Evolutionary conservation across 148 eudicot genomes (phyloP).

Genomic region (Camellia granthamiana): DNA sequence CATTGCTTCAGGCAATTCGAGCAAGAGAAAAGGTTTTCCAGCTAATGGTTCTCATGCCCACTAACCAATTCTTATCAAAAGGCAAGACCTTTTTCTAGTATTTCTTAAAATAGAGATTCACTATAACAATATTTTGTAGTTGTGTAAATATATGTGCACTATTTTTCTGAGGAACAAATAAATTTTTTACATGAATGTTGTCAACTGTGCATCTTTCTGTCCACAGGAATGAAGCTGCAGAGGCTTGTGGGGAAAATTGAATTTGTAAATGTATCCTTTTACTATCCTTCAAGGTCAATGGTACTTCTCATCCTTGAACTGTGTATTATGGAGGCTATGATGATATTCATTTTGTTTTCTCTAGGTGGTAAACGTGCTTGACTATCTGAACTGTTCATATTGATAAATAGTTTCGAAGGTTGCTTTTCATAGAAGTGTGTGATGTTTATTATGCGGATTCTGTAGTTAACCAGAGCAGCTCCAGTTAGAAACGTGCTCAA

Average conservation of each 20-base stretch:
- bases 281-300: constrained; percentile 44
- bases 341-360: neutral
- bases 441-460: neutral
- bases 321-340: neutral
- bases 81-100: no score
- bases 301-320: constrained; percentile 23
- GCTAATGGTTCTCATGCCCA: no score
- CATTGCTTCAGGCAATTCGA: no score
- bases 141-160: no score
- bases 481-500: neutral
- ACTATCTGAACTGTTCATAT: no score
- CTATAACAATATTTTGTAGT: no score
- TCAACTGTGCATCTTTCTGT: constrained; percentile 8
- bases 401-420: no score
- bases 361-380: neutral
- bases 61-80: no score
- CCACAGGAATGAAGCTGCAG: constrained; percentile 39
- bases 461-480: neutral
- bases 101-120: no score
- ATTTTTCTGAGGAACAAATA: no score
- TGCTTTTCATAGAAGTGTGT: neutral
- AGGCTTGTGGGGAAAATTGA: constrained; percentile 40
- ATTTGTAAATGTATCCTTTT: constrained; percentile 44
- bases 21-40: no score
- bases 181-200: neutral